Base-by-base conservation (phyloP, 257 asterid species). In the Gentiana straminea region DNA sequence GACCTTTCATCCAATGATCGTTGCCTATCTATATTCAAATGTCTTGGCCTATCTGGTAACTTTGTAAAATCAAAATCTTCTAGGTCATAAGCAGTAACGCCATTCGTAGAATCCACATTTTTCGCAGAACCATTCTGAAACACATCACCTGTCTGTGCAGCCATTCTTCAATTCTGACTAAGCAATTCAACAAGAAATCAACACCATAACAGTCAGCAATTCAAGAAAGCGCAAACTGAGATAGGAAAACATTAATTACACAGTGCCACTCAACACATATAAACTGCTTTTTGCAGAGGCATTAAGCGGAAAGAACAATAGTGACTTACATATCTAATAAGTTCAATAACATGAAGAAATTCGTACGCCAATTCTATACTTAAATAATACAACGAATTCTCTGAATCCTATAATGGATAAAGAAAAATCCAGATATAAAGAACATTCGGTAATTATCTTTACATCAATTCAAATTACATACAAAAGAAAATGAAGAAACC, bases 1-100 rank as follows among this genome's bases (percentile, higher is more conserved):
- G 94, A 79, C 71, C 84, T 71, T 45, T 80, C 94, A 64, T 83
- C 90, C 10, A 75, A 67, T 5, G 95, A 86, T 53, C 77, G 64
- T 71, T 81, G 86, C 55, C 94, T 75, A 33, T 81, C 95, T 55
- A 79, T 73, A 64, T 81, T 83, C 74, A 79, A 65, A 54, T 66
- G 55, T 61, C 77, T 74, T 0, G 82, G 83, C 48, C 72, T 64
- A 39, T 58, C 64, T 0, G 73, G 70, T 53, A 79, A 64, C 69
- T 71, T 86, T 12, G 84, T 79, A 35, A 81, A 77, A 71, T 81
- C 89, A 55, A 52, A 65, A 35, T 80, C 94, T 34, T 80, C 86
- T 35, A 76, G 49, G 57, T 81, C 92, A 2, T 67, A 62, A 41
- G 58, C 64, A 49, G 68, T 62, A 62, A 43, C 43, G 13, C 32